Evolutionary conservation across 345 rosid genomes (phyloP).

Genomic region (Eucalyptus globulus): DNA sequence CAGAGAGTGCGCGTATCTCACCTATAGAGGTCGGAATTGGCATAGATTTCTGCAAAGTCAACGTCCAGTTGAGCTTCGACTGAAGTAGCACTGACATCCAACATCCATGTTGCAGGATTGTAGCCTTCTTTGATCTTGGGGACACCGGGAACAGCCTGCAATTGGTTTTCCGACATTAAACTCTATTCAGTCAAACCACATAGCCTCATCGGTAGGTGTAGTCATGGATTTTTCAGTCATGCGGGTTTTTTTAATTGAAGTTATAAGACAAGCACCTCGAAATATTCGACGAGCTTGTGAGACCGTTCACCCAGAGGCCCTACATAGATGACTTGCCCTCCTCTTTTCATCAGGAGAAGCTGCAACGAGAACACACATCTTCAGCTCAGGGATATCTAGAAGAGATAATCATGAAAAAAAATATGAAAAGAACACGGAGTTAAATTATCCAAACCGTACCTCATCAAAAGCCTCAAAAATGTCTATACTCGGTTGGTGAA

Average conservation of each 20-base stretch:
- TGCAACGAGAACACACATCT: background rate
- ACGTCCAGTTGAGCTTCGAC: conserved; percentile 8
- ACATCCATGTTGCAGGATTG: conserved; percentile 38
- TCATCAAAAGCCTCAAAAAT: conserved; percentile 10
- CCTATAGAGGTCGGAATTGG: conserved; percentile 19
- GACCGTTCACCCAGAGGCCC: background rate
- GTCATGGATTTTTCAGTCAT: background rate
- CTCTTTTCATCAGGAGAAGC: background rate
- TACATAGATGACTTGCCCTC: background rate
- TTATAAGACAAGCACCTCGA: background rate
- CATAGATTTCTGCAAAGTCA: conserved; percentile 19
- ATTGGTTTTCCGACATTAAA: background rate
- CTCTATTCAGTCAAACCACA: background rate
- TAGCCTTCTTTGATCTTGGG: conserved; percentile 17
- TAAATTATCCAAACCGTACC: background rate
- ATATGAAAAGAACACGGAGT: background rate
- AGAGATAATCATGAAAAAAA: background rate
- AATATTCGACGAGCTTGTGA: background rate
- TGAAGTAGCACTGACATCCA: conserved; percentile 15
- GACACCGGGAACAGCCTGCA: conserved; percentile 17
- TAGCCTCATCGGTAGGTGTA: background rate
- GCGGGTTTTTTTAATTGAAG: background rate
- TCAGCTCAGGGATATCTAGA: background rate
- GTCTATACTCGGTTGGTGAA: conserved; percentile 11
- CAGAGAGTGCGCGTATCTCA: background rate